These are phyloP conservation scores for Oidiodendron maius DNA, from an alignment of 495 filamentous ascomycete species.

Conservation along the genomic window DNA sequence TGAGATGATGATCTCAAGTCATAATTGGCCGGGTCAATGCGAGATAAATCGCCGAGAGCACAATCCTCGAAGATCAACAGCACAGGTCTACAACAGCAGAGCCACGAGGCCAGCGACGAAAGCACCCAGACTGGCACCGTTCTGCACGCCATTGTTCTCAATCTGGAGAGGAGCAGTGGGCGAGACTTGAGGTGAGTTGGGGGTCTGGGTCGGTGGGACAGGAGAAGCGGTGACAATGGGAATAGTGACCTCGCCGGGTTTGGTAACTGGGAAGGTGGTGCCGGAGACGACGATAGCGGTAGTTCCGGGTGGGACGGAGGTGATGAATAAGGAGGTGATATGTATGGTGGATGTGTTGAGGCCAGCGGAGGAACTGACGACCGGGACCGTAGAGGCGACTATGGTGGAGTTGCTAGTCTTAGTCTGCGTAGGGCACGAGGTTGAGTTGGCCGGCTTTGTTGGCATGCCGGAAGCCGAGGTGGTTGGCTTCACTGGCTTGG, in stretches of 20 bases:
- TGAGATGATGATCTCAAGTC: too few relatives aligned
- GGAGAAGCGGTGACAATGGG: slow-evolving; percentile 15
- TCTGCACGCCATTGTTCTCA: slow-evolving; percentile 31
- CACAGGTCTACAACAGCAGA: slow-evolving; percentile 47
- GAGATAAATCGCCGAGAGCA: too few relatives aligned
- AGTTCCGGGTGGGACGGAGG: slow-evolving; percentile 19
- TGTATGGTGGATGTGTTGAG: too few relatives aligned
- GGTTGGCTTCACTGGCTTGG: slow-evolving; percentile 12
- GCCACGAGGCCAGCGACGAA: slow-evolving; percentile 54
- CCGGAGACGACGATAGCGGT: slow-evolving; percentile 9
- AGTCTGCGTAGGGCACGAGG: slow-evolving; percentile 4
- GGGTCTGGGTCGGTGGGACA: slow-evolving; percentile 9
- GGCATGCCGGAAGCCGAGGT: slow-evolving; percentile 34
- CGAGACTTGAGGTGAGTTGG: slow-evolving; percentile 8
- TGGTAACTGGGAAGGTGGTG: slow-evolving; percentile 16
- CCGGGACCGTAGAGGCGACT: slow-evolving; percentile 14
- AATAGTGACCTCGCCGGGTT: slow-evolving; percentile 11
- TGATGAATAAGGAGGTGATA: slow-evolving; percentile 1
- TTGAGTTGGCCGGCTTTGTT: slow-evolving; percentile 29
- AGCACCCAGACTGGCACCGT: slow-evolving; percentile 46
- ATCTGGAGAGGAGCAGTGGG: slow-evolving; percentile 20
- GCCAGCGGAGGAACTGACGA: slow-evolving; percentile 5
- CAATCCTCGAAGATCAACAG: too few relatives aligned
- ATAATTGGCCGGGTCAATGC: too few relatives aligned
- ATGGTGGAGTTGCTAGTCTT: slow-evolving; percentile 28